Percentiles rank a stretch among this genome's conserved stretches.
Evolutionary conservation across 352 stramenopile species (phyloP).

Genomic region (Pythium plurisporium): DNA sequence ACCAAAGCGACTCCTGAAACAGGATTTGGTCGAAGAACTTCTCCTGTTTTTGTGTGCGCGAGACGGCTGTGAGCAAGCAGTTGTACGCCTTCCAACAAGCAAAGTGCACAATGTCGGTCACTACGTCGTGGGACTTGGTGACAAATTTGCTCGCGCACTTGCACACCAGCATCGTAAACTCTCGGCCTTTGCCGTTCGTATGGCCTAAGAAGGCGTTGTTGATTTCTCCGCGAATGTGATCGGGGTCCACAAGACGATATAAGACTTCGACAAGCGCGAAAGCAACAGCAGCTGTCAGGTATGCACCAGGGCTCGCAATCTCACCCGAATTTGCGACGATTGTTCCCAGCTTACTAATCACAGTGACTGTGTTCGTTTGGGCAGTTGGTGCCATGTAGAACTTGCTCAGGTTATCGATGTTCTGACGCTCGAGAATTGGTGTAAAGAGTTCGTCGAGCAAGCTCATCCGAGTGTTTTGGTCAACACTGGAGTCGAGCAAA

Average conservation of each 20-base stretch:
- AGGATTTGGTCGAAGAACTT: slow-evolving; percentile 86
- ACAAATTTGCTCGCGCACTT: slow-evolving; percentile 78
- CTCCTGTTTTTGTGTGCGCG: slow-evolving; percentile 79
- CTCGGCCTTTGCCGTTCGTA: slow-evolving; percentile 63
- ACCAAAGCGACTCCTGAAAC: slow-evolving; percentile 68
- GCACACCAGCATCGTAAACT: slow-evolving; percentile 84
- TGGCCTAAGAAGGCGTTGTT: slow-evolving; percentile 71
- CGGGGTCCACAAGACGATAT: slow-evolving; percentile 56
- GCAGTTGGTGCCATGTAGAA: slow-evolving; percentile 46
- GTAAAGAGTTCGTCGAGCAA: slow-evolving; percentile 22
- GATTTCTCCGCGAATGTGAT: slow-evolving; percentile 58
- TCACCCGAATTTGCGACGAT: slow-evolving; percentile 56
- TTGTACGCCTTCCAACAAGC: slow-evolving; percentile 63
- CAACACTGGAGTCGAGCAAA: slow-evolving; percentile 12
- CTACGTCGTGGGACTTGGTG: slow-evolving; percentile 37
- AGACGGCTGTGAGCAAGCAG: slow-evolving; percentile 71
- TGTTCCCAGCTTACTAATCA: slow-evolving; percentile 48
- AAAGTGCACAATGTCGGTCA: slow-evolving; percentile 38
- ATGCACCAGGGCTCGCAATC: slow-evolving; percentile 24
- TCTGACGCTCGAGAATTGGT: slow-evolving; percentile 18
- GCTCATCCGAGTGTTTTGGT: slow-evolving; percentile 10
- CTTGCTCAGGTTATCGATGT: slow-evolving; percentile 22
- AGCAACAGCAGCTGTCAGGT: slow-evolving; percentile 51
- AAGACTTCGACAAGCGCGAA: slow-evolving; percentile 64
- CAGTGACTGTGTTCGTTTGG: slow-evolving; percentile 22